Base-by-base conservation (phyloP, 495 filamentous ascomycete genomes). In the Neurospora sp. region DNA sequence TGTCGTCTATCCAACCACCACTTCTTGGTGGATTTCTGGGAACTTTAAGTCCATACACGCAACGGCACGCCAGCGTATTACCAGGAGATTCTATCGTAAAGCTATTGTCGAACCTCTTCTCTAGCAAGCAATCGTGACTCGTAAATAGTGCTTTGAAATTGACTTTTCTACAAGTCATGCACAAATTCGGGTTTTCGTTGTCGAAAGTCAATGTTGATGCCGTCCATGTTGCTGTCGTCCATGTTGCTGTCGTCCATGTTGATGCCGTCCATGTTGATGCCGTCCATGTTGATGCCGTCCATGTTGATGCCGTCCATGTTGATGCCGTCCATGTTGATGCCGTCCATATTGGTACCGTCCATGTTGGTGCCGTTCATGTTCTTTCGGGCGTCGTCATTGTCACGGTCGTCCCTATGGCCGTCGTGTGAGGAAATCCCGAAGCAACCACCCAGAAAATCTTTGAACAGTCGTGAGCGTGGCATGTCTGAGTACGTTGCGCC, bases 51-150 rank as follows among this genome's bases (percentile, higher is more conserved):
- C 27, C 27, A 31, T 31, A 31, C 5, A 0, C 16, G 16, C 41
- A 44, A 18, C 5, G 4, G 16, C 41, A 44, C 41, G 1, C 41
- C 11, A 4, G 12, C 16, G 0, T 16, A 18, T 44, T 3, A 31
- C 2, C 0, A 31, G 27, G 16, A 18, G 5, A 0, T 40, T 0
- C 14, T 4, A 40, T 12, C 10, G 0, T 0, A 11, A 5, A 8
- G 10, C 11, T 1, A 1, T 46, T 18, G 9, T 5, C 3, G 27
- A 3, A 2, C 27, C 0, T 0, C 27, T 27, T 27, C 27, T 31
- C 27, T 31, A 31, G 27, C 27, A 31, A 31, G 27, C 27, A 31
- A 31, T 31, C 27, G 27, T 31, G 27, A 31, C 27, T 31, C 18
- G 0, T 1, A 9, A 31, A 59, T 6, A 59, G 48, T 31, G 48